phyloP scores from a whole-genome alignment of 768 basidiomycete species.

The Mycena belliarum region DNA sequence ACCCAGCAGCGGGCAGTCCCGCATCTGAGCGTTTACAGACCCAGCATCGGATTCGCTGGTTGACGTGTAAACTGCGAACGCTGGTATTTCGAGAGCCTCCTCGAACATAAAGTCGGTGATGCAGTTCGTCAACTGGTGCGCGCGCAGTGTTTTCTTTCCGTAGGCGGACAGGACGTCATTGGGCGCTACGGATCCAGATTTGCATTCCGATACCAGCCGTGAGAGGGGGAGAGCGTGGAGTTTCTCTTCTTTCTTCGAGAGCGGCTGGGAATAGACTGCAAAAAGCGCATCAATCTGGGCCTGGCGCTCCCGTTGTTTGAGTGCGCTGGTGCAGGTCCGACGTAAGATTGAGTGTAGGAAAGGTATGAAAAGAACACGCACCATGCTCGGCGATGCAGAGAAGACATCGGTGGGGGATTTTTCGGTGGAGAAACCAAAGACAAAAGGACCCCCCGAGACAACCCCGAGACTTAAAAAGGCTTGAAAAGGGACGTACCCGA shows the following conservation, averaged over 20 bases:
- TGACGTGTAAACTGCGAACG: slow-evolving; percentile 18
- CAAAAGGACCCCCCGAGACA: not conserved
- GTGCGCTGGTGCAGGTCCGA: slow-evolving; percentile 35
- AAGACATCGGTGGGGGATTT: slow-evolving; percentile 7
- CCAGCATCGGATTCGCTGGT: slow-evolving; percentile 37
- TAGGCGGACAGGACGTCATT: slow-evolving; percentile 43
- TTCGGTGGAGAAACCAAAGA: not conserved
- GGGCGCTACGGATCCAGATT: slow-evolving; percentile 41
- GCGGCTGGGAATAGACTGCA: slow-evolving; percentile 38
- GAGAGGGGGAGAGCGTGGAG: slow-evolving; percentile 51
- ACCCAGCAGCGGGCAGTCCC: slow-evolving; percentile 51
- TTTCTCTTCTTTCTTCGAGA: slow-evolving; percentile 46
- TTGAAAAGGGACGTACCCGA: not conserved
- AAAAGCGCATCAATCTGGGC: slow-evolving; percentile 43
- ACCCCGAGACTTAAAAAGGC: not conserved
- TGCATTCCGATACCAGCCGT: slow-evolving; percentile 47
- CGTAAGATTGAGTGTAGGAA: slow-evolving; percentile 1
- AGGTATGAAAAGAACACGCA: slow-evolving; percentile 7
- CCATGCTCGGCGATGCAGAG: slow-evolving; percentile 19
- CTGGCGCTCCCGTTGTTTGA: slow-evolving; percentile 48
- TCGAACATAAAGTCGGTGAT: slow-evolving; percentile 59
- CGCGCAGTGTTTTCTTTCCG: slow-evolving; percentile 48
- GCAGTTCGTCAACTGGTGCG: slow-evolving; percentile 58
- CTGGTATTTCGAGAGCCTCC: slow-evolving; percentile 12
- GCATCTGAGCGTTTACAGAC: slow-evolving; percentile 3